Conservation (phyloP, 75 land plant genomes). For the Pseudotsuga menziesii region DNA sequence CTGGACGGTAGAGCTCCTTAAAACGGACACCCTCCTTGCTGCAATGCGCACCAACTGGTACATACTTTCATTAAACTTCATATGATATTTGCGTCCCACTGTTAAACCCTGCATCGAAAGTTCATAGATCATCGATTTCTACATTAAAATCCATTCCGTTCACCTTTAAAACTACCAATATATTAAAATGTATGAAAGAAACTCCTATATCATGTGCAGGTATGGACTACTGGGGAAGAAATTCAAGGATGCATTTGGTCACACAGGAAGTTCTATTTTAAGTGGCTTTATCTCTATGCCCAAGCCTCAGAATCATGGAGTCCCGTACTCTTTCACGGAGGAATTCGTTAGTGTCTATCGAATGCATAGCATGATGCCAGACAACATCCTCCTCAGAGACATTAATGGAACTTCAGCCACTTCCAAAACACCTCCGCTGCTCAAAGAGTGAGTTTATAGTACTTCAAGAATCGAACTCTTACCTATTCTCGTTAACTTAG, state of each 20-base stretch:
- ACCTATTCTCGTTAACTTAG: too few relatives aligned
- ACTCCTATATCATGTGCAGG: constrained; percentile 45
- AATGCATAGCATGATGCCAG: too few relatives aligned
- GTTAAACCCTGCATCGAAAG: too few relatives aligned
- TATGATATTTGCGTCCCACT: too few relatives aligned
- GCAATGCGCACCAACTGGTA: constrained; percentile 66
- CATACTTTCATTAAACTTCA: neutral
- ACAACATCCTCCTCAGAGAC: constrained; percentile 27
- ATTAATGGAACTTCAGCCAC: constrained; percentile 15
- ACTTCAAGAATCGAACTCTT: neutral
- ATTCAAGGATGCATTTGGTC: constrained; percentile 55
- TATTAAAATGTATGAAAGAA: too few relatives aligned
- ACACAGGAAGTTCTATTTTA: constrained; percentile 21
- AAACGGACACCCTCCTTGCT: constrained; percentile 49
- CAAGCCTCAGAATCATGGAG: constrained; percentile 59
- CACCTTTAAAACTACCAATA: too few relatives aligned
- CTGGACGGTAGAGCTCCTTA: constrained; percentile 77
- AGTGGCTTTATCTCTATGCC: constrained; percentile 55
- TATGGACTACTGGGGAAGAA: constrained; percentile 46
- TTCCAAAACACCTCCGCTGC: constrained; percentile 21
- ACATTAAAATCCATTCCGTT: too few relatives aligned
- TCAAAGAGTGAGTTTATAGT: constrained; percentile 28
- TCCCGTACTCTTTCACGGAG: constrained; percentile 78
- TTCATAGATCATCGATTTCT: too few relatives aligned
- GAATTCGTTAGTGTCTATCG: constrained; percentile 43